These are phyloP conservation scores for Exophiala dermatitidis DNA, from an alignment of 2,329 filamentous ascomycete species.

Conservation along the genomic window DNA sequence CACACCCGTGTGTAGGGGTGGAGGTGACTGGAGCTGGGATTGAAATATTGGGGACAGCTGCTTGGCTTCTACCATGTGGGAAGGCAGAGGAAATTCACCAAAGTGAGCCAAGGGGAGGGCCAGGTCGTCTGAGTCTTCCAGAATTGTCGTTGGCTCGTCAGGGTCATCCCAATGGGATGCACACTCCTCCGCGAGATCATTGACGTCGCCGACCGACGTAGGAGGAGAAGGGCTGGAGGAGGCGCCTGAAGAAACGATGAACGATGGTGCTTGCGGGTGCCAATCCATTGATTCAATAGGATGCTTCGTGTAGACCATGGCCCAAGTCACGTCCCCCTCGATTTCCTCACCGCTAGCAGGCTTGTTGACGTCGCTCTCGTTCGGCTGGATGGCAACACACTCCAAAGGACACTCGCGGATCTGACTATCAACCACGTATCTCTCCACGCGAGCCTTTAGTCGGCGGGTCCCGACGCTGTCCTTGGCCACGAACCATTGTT, in stretches of 20 bases:
- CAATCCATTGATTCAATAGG: constrained; percentile 11
- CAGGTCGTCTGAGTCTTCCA: background rate
- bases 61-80: too few relatives aligned
- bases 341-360: constrained; percentile 16
- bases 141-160: background rate
- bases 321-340: constrained; percentile 23
- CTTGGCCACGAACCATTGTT: constrained; percentile 24
- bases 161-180: background rate
- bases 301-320: constrained; percentile 18
- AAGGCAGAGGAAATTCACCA: too few relatives aligned
- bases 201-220: background rate
- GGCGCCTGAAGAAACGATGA: constrained; percentile 9
- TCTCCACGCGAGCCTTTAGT: constrained; percentile 19
- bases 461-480: constrained; percentile 10
- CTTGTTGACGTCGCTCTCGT: constrained; percentile 20
- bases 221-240: constrained; percentile 4
- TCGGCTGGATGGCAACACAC: constrained; percentile 20
- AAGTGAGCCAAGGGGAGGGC: too few relatives aligned
- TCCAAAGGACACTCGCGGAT: constrained; percentile 20
- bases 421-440: constrained; percentile 16
- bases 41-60: too few relatives aligned
- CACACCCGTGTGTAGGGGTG: too few relatives aligned
- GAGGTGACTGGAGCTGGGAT: too few relatives aligned
- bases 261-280: constrained; percentile 15
- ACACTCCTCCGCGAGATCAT: background rate